These are phyloP conservation scores for Spathaspora passalidarum DNA, from an alignment of 805 yeast genomes.

Conservation along the genomic window DNA sequence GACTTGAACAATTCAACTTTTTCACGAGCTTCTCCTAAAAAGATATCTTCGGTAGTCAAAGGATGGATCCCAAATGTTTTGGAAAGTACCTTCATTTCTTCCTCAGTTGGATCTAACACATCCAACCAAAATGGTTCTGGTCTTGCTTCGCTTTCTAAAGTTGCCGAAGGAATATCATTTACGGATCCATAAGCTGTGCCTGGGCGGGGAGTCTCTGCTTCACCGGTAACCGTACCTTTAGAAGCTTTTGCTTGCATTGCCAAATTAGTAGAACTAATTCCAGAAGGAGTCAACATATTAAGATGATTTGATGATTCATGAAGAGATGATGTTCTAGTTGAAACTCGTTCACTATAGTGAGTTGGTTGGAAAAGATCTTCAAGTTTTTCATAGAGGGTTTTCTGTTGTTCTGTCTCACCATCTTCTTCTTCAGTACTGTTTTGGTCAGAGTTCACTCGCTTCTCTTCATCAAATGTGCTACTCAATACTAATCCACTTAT, in stretches of 20 bases:
- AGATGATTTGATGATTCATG: conserved; percentile 6
- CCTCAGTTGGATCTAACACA: conserved; percentile 89
- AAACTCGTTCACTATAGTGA: conserved; percentile 12
- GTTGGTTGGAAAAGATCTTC: conserved; percentile 26
- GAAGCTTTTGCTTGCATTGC: not conserved
- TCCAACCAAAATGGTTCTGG: conserved; percentile 70
- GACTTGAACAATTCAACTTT: conserved; percentile 90
- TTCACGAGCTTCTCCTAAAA: conserved; percentile 90
- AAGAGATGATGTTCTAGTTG: conserved; percentile 6
- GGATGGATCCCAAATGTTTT: conserved; percentile 96
- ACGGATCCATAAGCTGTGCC: conserved; percentile 4
- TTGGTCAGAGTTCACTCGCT: conserved; percentile 1
- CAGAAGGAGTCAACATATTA: not conserved
- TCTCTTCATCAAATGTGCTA: not conserved
- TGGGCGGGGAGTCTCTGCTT: conserved; percentile 2
- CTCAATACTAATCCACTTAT: conserved; percentile 65
- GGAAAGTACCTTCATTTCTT: conserved; percentile 88
- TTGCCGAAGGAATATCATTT: conserved; percentile 1
- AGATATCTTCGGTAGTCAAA: conserved; percentile 91
- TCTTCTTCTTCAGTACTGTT: conserved; percentile 4
- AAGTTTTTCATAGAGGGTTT: conserved; percentile 10
- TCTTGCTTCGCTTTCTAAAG: not conserved
- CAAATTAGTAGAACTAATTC: not conserved
- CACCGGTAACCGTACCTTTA: not conserved
- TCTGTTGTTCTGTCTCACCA: conserved; percentile 7